These are phyloP conservation scores for Phaseolus lunatus DNA, from an alignment of 306 rosid species.

Conservation along the genomic window DNA sequence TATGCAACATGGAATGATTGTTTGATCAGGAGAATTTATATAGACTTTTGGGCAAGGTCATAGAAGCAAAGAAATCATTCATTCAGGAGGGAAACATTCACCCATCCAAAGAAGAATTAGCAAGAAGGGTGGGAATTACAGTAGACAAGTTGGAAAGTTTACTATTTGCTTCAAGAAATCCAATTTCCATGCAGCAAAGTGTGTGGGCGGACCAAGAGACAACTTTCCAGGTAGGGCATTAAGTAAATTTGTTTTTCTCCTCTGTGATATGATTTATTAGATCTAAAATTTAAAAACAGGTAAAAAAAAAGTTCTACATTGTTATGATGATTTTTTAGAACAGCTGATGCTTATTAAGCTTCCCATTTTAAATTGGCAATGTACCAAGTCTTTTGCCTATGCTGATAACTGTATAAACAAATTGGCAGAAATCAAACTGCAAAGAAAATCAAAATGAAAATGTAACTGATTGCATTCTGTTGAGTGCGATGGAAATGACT, in stretches of 20 bases:
- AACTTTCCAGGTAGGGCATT: slow-evolving; percentile 79
- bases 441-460: slow-evolving; percentile 7
- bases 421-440: slow-evolving; percentile 25
- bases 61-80: slow-evolving; percentile 72
- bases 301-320: slow-evolving; percentile 12
- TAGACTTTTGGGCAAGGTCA: slow-evolving; percentile 69
- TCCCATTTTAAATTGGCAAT: slow-evolving; percentile 20
- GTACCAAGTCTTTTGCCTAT: slow-evolving; percentile 8
- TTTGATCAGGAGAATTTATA: slow-evolving; percentile 78
- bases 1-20: slow-evolving; percentile 20
- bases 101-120: slow-evolving; percentile 85
- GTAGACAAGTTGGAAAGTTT: slow-evolving; percentile 73
- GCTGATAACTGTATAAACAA: slow-evolving; percentile 26
- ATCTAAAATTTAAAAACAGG: slow-evolving; percentile 30
- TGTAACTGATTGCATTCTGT: slow-evolving; percentile 28
- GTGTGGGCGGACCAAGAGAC: slow-evolving; percentile 88
- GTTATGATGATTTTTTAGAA: slow-evolving; percentile 12
- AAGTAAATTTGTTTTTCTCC: slow-evolving; percentile 20
- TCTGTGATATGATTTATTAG: slow-evolving; percentile 13
- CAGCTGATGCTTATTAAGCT: slow-evolving; percentile 6
- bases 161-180: slow-evolving; percentile 66
- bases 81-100: slow-evolving; percentile 71
- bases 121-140: slow-evolving; percentile 71
- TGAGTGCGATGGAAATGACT: slow-evolving; percentile 11
- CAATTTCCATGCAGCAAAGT: slow-evolving; percentile 82